Evolutionary conservation across 306 rosid species (phyloP).

Genomic region (Erythrophleum fordii): DNA sequence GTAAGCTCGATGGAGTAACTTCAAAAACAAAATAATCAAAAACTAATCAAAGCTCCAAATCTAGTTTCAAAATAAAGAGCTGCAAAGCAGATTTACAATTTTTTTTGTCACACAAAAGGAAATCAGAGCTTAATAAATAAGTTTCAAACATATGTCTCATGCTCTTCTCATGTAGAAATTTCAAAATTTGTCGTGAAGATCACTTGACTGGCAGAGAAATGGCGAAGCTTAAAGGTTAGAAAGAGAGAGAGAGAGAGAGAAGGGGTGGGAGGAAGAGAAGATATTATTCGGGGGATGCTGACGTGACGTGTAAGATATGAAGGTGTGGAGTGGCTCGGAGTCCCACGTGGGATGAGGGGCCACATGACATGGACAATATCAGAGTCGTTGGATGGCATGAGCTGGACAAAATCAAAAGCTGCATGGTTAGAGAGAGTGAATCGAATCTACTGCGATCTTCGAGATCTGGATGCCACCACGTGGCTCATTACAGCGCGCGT

Average conservation of each 20-base stretch:
- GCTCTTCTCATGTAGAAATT: not conserved
- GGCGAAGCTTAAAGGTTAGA: slow-evolving; percentile 29
- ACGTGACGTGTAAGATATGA: slow-evolving; percentile 61
- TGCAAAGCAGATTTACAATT: not conserved
- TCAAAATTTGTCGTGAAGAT: not conserved
- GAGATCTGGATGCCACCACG: slow-evolving; percentile 42
- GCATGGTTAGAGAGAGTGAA: slow-evolving; percentile 6
- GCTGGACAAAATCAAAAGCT: slow-evolving; percentile 61
- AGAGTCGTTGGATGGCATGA: slow-evolving; percentile 30
- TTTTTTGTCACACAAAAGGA: not conserved
- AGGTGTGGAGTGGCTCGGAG: slow-evolving; percentile 46
- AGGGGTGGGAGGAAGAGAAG: slow-evolving; percentile 43
- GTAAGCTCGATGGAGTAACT: slow-evolving; percentile 53
- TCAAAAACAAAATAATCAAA: not conserved
- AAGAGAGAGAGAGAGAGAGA: not conserved
- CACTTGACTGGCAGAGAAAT: slow-evolving; percentile 52
- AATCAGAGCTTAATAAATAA: slow-evolving; percentile 11
- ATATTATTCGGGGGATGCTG: slow-evolving; percentile 52
- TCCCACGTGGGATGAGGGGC: slow-evolving; percentile 39
- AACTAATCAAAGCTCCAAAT: slow-evolving; percentile 33
- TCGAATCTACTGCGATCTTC: slow-evolving; percentile 48
- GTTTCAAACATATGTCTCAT: slow-evolving; percentile 38
- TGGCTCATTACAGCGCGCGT: slow-evolving; percentile 35
- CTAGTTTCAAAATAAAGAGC: slow-evolving; percentile 28
- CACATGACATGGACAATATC: slow-evolving; percentile 40